Conservation (phyloP, 495 filamentous ascomycete species). For the Aspergillus panamensis region DNA sequence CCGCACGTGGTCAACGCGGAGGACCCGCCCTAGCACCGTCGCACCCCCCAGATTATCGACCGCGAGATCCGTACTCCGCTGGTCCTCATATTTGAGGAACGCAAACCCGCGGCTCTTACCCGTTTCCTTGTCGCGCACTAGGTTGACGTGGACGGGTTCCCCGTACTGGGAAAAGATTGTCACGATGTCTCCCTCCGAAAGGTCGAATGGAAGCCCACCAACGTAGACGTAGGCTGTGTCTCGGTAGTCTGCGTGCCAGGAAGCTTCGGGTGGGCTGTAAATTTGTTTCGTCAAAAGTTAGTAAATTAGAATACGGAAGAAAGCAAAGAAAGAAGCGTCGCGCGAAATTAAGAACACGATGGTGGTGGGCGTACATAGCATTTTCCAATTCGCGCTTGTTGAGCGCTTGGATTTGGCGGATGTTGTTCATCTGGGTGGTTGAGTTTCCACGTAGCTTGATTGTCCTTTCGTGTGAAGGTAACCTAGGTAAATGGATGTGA, state of each 20-base stretch:
- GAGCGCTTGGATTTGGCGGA: constrained; percentile 84
- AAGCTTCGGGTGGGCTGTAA: constrained; percentile 69
- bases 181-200: constrained; percentile 93
- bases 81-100: constrained; percentile 97
- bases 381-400: constrained; percentile 95
- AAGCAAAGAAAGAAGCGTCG: not conserved
- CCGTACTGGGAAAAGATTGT: constrained; percentile 98
- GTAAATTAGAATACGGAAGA: not conserved
- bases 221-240: constrained; percentile 97
- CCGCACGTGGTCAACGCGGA: constrained; percentile 87
- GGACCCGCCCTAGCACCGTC: constrained; percentile 70
- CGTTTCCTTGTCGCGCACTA: constrained; percentile 90
- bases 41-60: constrained; percentile 93
- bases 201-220: constrained; percentile 87
- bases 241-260: constrained; percentile 96
- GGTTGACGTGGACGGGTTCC: constrained; percentile 86
- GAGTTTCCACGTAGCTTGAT: not conserved
- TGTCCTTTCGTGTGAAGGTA: not conserved
- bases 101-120: constrained; percentile 91
- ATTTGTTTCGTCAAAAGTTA: constrained; percentile 18
- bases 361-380: constrained; percentile 51
- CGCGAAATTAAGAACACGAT: not conserved
- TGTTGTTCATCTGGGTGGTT: constrained; percentile 69
- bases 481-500: no score
- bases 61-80: constrained; percentile 90